These are phyloP conservation scores for Stephanodiscus triporus DNA, from an alignment of 108 stramenopile species.

Conservation along the genomic window DNA sequence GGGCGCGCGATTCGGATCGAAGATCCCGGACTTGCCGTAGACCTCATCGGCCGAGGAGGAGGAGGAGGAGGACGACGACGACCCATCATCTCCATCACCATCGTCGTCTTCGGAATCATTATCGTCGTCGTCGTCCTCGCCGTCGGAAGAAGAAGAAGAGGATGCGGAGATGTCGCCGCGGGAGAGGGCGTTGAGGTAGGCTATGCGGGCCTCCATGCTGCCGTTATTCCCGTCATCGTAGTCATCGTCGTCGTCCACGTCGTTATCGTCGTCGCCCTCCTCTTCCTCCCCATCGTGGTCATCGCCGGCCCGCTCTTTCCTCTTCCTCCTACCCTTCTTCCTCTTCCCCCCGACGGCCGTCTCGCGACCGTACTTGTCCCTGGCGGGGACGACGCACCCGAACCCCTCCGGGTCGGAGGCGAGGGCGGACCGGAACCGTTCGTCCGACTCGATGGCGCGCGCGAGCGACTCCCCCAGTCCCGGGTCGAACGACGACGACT, in stretches of 20 bases:
- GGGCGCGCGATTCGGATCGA: conserved; percentile 63
- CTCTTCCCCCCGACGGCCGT: conserved; percentile 19
- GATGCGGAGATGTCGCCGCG: conserved; percentile 87
- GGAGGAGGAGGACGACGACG: conserved; percentile 24
- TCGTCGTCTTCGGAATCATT: conserved; percentile 31
- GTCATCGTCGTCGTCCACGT: conserved; percentile 9
- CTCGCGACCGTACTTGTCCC: conserved; percentile 76
- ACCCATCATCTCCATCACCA: conserved; percentile 29
- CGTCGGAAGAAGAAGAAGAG: conserved; percentile 58
- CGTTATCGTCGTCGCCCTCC: conserved; percentile 10
- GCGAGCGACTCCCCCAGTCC: conserved; percentile 26
- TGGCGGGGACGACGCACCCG: conserved; percentile 50
- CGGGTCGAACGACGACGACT: not conserved
- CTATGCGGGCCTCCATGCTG: conserved; percentile 85
- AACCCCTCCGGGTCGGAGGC: conserved; percentile 72
- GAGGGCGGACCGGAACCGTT: conserved; percentile 84
- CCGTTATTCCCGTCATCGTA: conserved; percentile 25
- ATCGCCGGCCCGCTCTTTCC: conserved; percentile 13
- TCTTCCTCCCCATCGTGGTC: conserved; percentile 6
- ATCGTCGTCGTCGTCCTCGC: conserved; percentile 41
- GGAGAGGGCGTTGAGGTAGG: conserved; percentile 92
- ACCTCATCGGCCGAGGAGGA: conserved; percentile 53
- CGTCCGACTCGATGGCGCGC: conserved; percentile 59
- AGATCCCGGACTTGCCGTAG: conserved; percentile 65
- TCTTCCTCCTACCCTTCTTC: conserved; percentile 37